Conservation (phyloP, 495 filamentous ascomycete genomes). For the Aspergillus incahuasiensis region DNA sequence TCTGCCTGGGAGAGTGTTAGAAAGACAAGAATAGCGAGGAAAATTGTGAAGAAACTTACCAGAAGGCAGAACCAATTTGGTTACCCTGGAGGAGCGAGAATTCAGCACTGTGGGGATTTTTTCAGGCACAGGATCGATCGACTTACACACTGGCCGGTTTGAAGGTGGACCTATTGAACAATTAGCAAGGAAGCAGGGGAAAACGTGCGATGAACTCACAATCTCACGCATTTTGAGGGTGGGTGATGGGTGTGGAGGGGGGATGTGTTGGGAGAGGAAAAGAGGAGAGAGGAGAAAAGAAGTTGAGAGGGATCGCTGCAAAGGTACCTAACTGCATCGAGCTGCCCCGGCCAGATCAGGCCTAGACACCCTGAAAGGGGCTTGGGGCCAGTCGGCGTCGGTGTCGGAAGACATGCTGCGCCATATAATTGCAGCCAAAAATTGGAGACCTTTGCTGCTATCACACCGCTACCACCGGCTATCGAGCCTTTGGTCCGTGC, state of each 20-base stretch:
- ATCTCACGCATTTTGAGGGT: conserved; percentile 85
- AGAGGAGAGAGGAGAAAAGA: conserved; percentile 4
- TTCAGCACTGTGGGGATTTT: neutral
- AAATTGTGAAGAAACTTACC: conserved; percentile 48
- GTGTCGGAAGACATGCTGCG: no score
- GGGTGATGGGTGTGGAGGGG: conserved; percentile 45
- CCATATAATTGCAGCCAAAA: neutral
- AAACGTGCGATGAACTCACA: conserved; percentile 54
- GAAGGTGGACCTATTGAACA: conserved; percentile 75
- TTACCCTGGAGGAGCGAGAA: conserved; percentile 64
- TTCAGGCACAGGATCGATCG: conserved; percentile 6
- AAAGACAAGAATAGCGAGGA: neutral
- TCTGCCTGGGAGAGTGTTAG: conserved; percentile 63
- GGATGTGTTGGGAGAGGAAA: conserved; percentile 16
- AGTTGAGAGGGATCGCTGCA: neutral
- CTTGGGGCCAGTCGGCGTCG: no score
- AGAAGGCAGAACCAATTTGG: conserved; percentile 99
- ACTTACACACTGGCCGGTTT: conserved; percentile 97
- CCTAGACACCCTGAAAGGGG: no score
- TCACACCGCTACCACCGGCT: neutral
- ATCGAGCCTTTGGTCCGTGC: neutral
- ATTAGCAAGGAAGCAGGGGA: conserved; percentile 28
- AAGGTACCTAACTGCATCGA: neutral
- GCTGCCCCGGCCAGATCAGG: neutral
- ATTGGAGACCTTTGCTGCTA: neutral